Conservation (phyloP, 2,329 filamentous ascomycete genomes). For the Penicillium capsulatum region DNA sequence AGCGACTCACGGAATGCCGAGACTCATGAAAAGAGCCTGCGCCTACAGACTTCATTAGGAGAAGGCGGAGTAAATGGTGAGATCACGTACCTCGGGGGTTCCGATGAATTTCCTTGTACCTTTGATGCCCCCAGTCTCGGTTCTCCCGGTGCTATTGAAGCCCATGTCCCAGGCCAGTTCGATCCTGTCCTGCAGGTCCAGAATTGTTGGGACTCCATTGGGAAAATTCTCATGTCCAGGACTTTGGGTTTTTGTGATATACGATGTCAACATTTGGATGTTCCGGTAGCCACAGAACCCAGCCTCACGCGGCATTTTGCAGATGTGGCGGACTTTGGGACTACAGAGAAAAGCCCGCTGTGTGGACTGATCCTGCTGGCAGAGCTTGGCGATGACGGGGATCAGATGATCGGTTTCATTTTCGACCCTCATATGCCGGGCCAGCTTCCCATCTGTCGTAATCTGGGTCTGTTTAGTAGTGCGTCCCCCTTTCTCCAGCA, state of each 20-base stretch:
- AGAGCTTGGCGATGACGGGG: conserved; percentile 58
- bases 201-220: conserved; percentile 65
- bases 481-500: conserved; percentile 59
- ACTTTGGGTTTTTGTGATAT: conserved; percentile 59
- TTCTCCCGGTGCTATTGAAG: conserved; percentile 68
- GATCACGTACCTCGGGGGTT: conserved; percentile 68
- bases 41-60: conserved; percentile 51
- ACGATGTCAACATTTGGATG: conserved; percentile 85
- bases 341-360: conserved; percentile 76
- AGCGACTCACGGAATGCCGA: conserved; percentile 62
- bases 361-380: conserved; percentile 61
- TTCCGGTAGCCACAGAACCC: conserved; percentile 95
- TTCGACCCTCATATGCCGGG: conserved; percentile 42
- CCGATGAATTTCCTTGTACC: conserved; percentile 95
- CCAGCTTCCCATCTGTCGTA: conserved; percentile 41
- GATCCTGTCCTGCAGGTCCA: conserved; percentile 79
- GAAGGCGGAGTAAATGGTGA: not conserved
- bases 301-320: conserved; percentile 75
- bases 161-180: conserved; percentile 84
- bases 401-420: conserved; percentile 55
- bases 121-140: conserved; percentile 80
- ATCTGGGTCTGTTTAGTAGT: conserved; percentile 52
- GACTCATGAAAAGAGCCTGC: conserved; percentile 68
- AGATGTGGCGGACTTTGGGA: conserved; percentile 69
- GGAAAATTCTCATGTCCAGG: conserved; percentile 59